Conservation (phyloP, 371 early-diverging fungal genomes). For the Rhizopus delemar region DNA sequence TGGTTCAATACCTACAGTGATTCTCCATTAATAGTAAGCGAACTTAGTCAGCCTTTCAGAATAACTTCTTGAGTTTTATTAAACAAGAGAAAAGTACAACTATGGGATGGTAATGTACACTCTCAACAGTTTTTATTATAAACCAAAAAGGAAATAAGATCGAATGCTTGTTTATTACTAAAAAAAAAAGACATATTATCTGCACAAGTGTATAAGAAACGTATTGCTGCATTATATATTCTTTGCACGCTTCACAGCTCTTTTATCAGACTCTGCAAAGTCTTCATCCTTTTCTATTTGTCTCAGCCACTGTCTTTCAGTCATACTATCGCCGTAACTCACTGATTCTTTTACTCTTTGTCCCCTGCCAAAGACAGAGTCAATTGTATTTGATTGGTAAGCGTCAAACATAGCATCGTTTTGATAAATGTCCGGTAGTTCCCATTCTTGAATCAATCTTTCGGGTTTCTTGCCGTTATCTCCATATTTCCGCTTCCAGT, state of each 20-base stretch:
- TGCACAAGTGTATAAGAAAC: too few species aligned
- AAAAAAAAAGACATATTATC: not conserved
- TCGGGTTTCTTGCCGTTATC: conserved; percentile 60
- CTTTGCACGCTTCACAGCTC: conserved; percentile 16
- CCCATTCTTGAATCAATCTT: conserved; percentile 82
- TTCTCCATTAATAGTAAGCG: too few species aligned
- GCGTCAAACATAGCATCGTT: conserved; percentile 43
- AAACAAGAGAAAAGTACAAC: too few species aligned
- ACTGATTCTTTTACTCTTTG: conserved; percentile 70
- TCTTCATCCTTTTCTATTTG: conserved; percentile 20
- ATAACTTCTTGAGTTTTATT: too few species aligned
- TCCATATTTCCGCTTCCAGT: conserved; percentile 41
- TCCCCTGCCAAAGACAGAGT: conserved; percentile 64
- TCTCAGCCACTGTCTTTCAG: conserved; percentile 89
- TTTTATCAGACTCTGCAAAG: conserved; percentile 4
- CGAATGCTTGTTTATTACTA: not conserved
- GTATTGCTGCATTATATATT: not conserved
- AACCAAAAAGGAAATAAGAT: too few species aligned
- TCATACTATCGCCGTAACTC: conserved; percentile 89
- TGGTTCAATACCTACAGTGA: too few species aligned
- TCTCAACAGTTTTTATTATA: too few species aligned
- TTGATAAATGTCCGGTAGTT: conserved; percentile 84
- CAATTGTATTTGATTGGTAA: conserved; percentile 44
- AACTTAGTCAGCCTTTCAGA: too few species aligned
- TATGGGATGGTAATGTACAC: too few species aligned